phyloP scores from a whole-genome alignment of 2,329 filamentous ascomycete species.

The Aphanocladium album region DNA sequence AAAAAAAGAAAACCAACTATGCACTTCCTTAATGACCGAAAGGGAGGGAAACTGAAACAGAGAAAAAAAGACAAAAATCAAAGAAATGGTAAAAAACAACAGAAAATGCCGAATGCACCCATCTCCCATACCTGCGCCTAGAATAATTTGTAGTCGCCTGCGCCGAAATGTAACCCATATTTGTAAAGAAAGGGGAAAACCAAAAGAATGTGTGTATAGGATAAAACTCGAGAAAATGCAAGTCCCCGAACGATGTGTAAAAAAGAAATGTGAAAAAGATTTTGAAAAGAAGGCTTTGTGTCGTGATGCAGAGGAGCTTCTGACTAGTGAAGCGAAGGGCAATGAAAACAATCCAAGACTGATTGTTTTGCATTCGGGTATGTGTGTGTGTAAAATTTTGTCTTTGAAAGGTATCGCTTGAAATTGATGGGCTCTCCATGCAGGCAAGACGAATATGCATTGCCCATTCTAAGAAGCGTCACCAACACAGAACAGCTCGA shows the following conservation, averaged over 20 bases:
- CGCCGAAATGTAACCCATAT: constrained; percentile 12
- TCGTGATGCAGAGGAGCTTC: background rate
- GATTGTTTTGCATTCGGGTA: background rate
- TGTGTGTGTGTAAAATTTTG: background rate
- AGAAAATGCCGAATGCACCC: constrained; percentile 14
- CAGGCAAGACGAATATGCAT: background rate
- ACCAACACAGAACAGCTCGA: constrained; percentile 76
- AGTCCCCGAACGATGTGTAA: constrained; percentile 3
- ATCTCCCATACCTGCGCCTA: constrained; percentile 7
- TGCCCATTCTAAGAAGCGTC: constrained; percentile 29
- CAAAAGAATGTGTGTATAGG: constrained; percentile 10
- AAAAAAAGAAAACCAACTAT: background rate
- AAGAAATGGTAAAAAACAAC: constrained; percentile 17
- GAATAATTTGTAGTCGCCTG: constrained; percentile 6
- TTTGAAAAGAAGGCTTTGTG: background rate
- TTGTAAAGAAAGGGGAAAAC: constrained; percentile 19
- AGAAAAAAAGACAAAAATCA: constrained; percentile 14
- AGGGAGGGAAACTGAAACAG: constrained; percentile 10
- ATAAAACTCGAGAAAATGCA: background rate
- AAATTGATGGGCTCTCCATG: background rate
- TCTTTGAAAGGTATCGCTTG: background rate
- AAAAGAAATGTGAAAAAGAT: constrained; percentile 3
- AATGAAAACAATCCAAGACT: background rate
- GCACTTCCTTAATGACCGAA: background rate
- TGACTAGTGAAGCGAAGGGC: background rate